Evolutionary conservation across 345 rosid genomes (phyloP).

Genomic region (Eucalyptus regnans): DNA sequence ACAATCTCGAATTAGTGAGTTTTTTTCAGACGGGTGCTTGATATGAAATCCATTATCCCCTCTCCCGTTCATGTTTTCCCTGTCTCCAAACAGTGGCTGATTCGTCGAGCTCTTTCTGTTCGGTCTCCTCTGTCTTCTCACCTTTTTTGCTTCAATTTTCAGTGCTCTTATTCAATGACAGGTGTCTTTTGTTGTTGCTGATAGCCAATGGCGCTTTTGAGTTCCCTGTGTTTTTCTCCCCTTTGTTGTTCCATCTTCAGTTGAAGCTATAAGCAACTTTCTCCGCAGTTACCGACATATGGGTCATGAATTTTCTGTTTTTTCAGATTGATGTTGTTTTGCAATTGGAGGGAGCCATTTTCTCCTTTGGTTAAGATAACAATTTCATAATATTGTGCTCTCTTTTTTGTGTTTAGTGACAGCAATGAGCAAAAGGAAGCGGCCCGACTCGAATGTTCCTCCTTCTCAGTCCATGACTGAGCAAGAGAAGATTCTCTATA

Average conservation of each 20-base stretch:
- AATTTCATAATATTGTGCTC: not conserved
- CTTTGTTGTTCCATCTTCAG: not conserved
- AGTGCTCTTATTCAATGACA: not conserved
- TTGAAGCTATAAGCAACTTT: not conserved
- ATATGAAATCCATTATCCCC: not conserved
- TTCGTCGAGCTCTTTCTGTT: not conserved
- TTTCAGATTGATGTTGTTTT: not conserved
- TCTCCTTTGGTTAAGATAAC: not conserved
- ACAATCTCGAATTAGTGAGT: not conserved
- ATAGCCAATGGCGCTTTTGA: not conserved
- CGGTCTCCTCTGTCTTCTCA: not conserved
- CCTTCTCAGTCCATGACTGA: constrained; percentile 20
- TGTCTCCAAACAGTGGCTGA: not conserved
- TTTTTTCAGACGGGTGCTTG: not conserved
- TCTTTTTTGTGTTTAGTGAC: not conserved
- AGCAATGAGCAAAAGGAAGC: constrained; percentile 44
- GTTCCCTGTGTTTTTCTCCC: not conserved
- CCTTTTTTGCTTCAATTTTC: not conserved
- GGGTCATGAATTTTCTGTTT: not conserved
- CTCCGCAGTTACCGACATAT: not conserved
- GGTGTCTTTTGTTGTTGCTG: not conserved
- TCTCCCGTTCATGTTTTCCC: not conserved
- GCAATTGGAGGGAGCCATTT: not conserved
- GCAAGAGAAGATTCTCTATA: constrained; percentile 32
- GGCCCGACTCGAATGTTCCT: constrained; percentile 20